Evolutionary conservation across 2,329 filamentous ascomycete species (phyloP), one percentile per base, ranked within the genome.

Genomic region (Alternaria solani): DNA sequence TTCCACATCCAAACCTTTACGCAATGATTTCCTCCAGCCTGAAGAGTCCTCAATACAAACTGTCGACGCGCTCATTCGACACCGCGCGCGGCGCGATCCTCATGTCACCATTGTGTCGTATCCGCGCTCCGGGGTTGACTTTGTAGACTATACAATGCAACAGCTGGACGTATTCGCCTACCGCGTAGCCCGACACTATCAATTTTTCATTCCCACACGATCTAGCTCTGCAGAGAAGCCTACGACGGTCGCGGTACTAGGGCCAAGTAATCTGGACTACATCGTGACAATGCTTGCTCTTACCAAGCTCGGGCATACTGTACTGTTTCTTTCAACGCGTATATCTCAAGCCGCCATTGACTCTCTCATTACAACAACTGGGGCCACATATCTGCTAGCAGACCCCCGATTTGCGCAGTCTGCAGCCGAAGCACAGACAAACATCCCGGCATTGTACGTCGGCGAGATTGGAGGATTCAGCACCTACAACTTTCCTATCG

Each of bases 271-370:
- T 61, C 79, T 88, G 14, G 83, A 86, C 55, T 87, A 86, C 65
- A 75, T 87, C 9, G 74, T 88, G 26, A 83, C 84, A 5, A 79
- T 85, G 57, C 81, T 88, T 38, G 86, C 85, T 0, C 71, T 89
- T 32, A 81, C 81, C 23, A 84, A 85, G 57, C 77, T 88, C 5
- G 86, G 87, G 7, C 84, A 86, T 73, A 83, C 84, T 0, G 79
- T 84, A 2, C 72, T 88, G 2, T 83, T 87, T 44, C 77, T 88
- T 1, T 87, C 85, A 0, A 86, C 84, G 1, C 76, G 86, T 4
- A 79, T 88, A 7, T 81, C 85, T 1, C 77, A 80, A 3, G 76
- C 82, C 53, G 86, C 86, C 3, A 84, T 86, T 60, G 75, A 81
- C 11, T 81, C 80, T 14, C 70, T 87, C 3, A 74, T 73, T 11